Evolutionary conservation across 1,284 basidiomycete species (phyloP).

Genomic region (Sphagnurus paluster): DNA sequence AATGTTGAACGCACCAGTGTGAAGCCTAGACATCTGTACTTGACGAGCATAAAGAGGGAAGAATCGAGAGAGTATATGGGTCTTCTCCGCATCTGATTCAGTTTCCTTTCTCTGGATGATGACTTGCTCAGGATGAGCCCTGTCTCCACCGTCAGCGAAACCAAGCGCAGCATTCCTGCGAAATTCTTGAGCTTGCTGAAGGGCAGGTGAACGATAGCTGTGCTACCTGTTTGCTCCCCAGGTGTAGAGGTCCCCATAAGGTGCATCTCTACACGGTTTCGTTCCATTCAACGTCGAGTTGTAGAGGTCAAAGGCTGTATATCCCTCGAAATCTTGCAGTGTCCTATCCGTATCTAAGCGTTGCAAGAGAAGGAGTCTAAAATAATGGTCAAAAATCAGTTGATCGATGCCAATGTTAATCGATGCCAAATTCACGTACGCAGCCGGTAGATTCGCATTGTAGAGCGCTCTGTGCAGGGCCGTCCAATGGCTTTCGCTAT

Average conservation of each 20-base stretch:
- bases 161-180: conserved; percentile 83
- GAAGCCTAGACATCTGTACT: conserved; percentile 81
- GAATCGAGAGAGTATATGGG: conserved; percentile 41
- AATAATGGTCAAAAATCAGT: conserved; percentile 14
- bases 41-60: conserved; percentile 62
- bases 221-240: conserved; percentile 87
- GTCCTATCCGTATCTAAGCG: conserved; percentile 73
- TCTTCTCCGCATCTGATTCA: conserved; percentile 20
- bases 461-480: conserved; percentile 92
- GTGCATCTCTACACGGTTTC: conserved; percentile 48
- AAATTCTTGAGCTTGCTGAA: background rate
- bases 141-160: conserved; percentile 79
- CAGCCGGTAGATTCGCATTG: conserved; percentile 79
- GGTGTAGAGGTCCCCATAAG: conserved; percentile 70
- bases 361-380: conserved; percentile 72
- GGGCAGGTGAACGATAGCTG: background rate
- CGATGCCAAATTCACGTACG: no score
- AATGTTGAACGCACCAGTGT: conserved; percentile 51
- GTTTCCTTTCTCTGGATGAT: conserved; percentile 46
- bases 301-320: conserved; percentile 93
- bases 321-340: conserved; percentile 87
- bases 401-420: conserved; percentile 10
- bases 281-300: conserved; percentile 84
- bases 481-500: conserved; percentile 90
- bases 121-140: conserved; percentile 80